These are phyloP conservation scores for Sporothrix mexicana DNA, from an alignment of 2,329 filamentous ascomycete genomes.

Conservation along the genomic window DNA sequence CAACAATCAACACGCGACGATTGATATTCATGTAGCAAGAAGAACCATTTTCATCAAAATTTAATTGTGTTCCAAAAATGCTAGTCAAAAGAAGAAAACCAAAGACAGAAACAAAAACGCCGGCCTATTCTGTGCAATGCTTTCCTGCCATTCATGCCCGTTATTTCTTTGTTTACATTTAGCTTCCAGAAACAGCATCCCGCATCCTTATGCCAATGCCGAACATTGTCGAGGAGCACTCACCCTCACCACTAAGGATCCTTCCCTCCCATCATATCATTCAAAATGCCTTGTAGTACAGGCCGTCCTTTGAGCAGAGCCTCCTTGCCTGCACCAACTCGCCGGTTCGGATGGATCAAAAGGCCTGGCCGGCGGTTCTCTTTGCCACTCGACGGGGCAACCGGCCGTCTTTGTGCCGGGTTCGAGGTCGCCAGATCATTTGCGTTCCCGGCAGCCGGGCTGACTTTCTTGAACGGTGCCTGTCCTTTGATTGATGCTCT, in stretches of 20 bases:
- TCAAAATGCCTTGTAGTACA: slow-evolving; percentile 77
- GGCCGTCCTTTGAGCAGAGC: slow-evolving; percentile 69
- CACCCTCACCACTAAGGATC: not conserved
- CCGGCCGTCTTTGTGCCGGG: not conserved
- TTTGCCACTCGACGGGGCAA: not conserved
- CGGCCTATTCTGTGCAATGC: slow-evolving; percentile 8
- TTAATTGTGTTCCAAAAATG: not conserved
- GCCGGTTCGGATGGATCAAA: slow-evolving; percentile 53
- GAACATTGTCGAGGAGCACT: not conserved
- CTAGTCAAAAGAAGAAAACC: not conserved
- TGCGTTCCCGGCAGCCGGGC: not conserved
- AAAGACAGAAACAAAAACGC: not conserved
- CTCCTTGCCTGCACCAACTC: slow-evolving; percentile 63
- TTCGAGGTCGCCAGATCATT: not conserved
- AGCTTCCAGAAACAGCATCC: not conserved
- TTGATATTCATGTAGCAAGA: not conserved
- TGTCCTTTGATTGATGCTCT: not conserved
- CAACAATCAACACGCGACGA: no score
- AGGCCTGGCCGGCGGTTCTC: slow-evolving; percentile 51
- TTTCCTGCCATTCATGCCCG: not conserved
- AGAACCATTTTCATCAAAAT: not conserved
- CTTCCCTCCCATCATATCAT: slow-evolving; percentile 61
- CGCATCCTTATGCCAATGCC: not conserved
- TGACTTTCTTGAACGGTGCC: not conserved
- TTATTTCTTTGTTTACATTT: not conserved